Evolutionary conservation across 306 rosid species (phyloP), one percentile per base, ranked within the genome.

Genomic region (Prosopis cineraria): DNA sequence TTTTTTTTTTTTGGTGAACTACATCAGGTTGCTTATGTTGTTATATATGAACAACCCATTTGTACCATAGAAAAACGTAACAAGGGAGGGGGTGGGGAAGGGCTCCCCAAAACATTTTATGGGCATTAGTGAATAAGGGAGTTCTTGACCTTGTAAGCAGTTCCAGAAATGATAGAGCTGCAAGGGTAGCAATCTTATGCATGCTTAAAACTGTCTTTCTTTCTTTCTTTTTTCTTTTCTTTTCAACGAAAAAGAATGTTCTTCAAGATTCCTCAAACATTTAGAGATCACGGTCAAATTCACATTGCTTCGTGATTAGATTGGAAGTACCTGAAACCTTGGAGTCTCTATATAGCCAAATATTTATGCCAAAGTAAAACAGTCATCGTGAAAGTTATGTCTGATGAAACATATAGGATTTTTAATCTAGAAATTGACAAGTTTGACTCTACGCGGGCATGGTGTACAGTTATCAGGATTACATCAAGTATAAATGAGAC

Each of bases 241-340:
- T n/a, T n/a, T n/a, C n/a, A n/a, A 27, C 16, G n/a, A 5, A 44
- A 72, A 45, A 17, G 68, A 48, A 30, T 60, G 70, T 50, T 45
- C 39, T 68, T 36, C 84, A 76, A 62, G 64, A 34, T 47, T 50
- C 33, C 41, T 24, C 27, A 58, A 74, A 63, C 71, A 63, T 62
- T 29, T n/a, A 34, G 72, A 81, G 70, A 20, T 65, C 48, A 37
- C 4, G 27, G 30, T 69, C 59, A 31, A 22, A 60, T 40, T 76
- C 27, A 36, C 27, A 59, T 27, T 22, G n/a, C 78, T 71, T 50
- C 69, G 39, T 25, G 37, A 68, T 64, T 71, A 53, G 52, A 77
- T 44, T 24, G 39, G 65, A 76, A 11, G 12, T 40, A 19, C 56
- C n/a, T 72, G 37, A 64, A 64, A 40, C 48, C 62, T 48, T 52